Conservation (phyloP, 2,329 filamentous ascomycete genomes). For the Penicillium sp. region DNA sequence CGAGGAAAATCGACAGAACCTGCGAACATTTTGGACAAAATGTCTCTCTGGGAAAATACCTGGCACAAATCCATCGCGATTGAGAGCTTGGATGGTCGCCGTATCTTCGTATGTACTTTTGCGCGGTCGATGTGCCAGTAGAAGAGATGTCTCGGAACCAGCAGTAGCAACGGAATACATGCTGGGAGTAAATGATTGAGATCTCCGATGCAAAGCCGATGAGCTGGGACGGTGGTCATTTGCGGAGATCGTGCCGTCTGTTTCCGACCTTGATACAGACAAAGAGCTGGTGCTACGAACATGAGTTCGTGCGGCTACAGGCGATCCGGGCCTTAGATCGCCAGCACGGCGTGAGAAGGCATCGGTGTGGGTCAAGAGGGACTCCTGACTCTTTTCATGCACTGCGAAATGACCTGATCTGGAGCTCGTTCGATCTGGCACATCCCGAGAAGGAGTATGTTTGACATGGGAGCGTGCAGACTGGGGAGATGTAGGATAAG, state of each 20-base stretch:
- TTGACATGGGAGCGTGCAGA: slow-evolving; percentile 23
- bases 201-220: slow-evolving; percentile 30
- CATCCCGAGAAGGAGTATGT: slow-evolving; percentile 15
- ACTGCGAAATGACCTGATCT: slow-evolving; percentile 34
- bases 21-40: slow-evolving; percentile 46
- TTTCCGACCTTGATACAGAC: slow-evolving; percentile 43
- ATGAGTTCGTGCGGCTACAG: slow-evolving; percentile 39
- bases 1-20: slow-evolving; percentile 48
- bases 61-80: slow-evolving; percentile 44
- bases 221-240: slow-evolving; percentile 32
- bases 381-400: slow-evolving; percentile 40
- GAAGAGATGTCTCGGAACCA: slow-evolving; percentile 45
- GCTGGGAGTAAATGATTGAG: slow-evolving; percentile 44
- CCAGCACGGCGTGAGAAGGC: slow-evolving; percentile 39
- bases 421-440: slow-evolving; percentile 17
- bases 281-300: slow-evolving; percentile 45
- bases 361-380: slow-evolving; percentile 43
- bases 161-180: slow-evolving; percentile 47
- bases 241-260: slow-evolving; percentile 35
- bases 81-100: slow-evolving; percentile 43
- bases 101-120: slow-evolving; percentile 48
- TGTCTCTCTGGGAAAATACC: slow-evolving; percentile 48
- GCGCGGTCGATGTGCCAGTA: slow-evolving; percentile 42
- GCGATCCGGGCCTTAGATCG: slow-evolving; percentile 39
- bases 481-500: slow-evolving; percentile 24